Base-by-base conservation (phyloP, 305 asterid genomes). In the Fraxinus dipetala region DNA sequence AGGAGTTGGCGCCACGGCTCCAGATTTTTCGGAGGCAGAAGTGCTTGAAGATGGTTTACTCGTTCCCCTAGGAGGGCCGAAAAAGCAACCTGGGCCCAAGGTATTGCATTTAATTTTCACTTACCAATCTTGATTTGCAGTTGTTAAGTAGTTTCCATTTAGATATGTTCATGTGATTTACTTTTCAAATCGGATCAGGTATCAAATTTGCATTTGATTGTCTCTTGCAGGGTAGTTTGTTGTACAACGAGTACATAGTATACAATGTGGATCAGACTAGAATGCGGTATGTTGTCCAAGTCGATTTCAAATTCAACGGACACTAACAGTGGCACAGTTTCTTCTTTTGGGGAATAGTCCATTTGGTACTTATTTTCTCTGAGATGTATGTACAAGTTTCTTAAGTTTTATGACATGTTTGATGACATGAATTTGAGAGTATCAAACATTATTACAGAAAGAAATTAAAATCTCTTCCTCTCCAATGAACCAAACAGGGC, bases 251-350 rank as follows among this genome's bases (percentile, higher is more conserved):
- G 87, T 93, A 92, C 88, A 90, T 95, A 77, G 98, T 92, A 61
- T 93, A 95, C 93, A 91, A 89, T 43, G 93, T 89, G 90, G 98
- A 93, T 80, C 99, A 95, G 89, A 93, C 94, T 74, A 88, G 90
- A 85, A 93, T 93, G 98, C 97, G 97, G 36, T 95, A 93, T 81
- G 84, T 91, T 77, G 90, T 95, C 73, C 98, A 92, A 18, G 98
- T 95, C 22, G 85, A 93, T 80, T 93, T 95, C 92, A 91, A 85
- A 67, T 93, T 82, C 91, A 82, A 83, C 85, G 78, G 85, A 81
- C 83, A 59, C 36, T n/a, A 13, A 70, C 34, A 63, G 65, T 8
- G 13, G 13, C 13, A 45, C 30, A 4, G 28, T 80, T 72, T 30
- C 20, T 70, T 48, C 54, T 63, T 45, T 79, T 45, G 22, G 1